Evolutionary conservation across 305 asterid genomes (phyloP), one percentile per base, ranked within the genome.

Genomic region (Ajuga reptans): DNA sequence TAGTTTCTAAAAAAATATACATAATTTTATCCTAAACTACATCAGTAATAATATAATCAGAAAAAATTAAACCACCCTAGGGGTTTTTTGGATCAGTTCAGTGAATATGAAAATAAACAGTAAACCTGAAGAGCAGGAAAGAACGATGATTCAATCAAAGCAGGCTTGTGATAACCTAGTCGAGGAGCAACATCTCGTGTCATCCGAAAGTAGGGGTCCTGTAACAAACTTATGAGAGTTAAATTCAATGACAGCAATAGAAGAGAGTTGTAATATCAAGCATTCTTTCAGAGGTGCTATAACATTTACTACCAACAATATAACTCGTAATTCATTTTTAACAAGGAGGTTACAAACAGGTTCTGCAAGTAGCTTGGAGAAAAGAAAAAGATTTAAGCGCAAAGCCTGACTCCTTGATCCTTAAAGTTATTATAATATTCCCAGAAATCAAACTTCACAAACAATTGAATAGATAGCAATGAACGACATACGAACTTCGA

Each of bases 121-220:
- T 70, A 69, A 86, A 92, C 98, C 98, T 92, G 98, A 68, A 92
- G 96, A 21, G 98, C 98, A 16, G 98, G 98, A 78, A 92, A 92
- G 83, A 92, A 92, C 49, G 81, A 78, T 66, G 98, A 89, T 78
- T 92, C 98, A 46, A 92, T 90, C 88, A 92, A 72, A 31, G 97
- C 89, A 69, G 98, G 97, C 82, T 92, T 92, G 64, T 83, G 88
- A 79, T 86, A 92, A 68, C 93, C 95, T 79, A 90, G 62, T 65
- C 98, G 83, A 27, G 98, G 97, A 78, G 98, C 97, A 78, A 92
- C 97, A 74, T 92, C 98, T 61, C 98, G 80, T 15, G 98, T 92
- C 98, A 92, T 92, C 77, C 97, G 89, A 79, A 92, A 92, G 80
- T 92, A 92, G 63, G 98, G 97, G 79, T 92, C 97, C 97, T 92